Evolutionary conservation across 352 stramenopile species (phyloP), one percentile per base, ranked within the genome.

Genomic region (Phytopythium kandeliae): DNA sequence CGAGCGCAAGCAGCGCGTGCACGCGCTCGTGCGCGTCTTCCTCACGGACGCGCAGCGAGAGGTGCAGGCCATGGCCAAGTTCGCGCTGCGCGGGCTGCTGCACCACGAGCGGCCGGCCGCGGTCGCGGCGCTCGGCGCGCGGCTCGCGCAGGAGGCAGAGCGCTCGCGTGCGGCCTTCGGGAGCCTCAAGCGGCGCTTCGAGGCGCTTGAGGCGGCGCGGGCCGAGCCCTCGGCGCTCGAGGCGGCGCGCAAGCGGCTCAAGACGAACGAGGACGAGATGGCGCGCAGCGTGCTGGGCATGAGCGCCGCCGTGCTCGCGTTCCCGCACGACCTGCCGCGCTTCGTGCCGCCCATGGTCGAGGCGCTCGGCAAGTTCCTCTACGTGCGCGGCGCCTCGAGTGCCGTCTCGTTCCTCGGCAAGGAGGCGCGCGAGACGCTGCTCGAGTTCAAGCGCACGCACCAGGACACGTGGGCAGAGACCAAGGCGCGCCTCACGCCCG

Each of bases 381-480:
- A 89, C 54, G 65, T 89, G 44, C 85, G 82, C 63, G 60, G 60
- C 31, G 17, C 51, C n/a, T 63, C 65, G 10, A 80, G 75, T 5
- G 72, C 66, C 1, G 66, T 89, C 10, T 89, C 78, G 51, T 87
- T 76, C 54, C 52, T 92, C 38, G 66, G 78, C 48, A 89, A 87
- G 55, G 65, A 59, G 12, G 81, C 86, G 31, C 87, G 89, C 57
- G 74, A 89, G 54, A 87, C 80, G 40, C 55, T 92, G 53, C 63
- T 89, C 46, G 81, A 92, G 54, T 92, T 92, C 48, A 87, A 87
- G 57, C 78, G 81, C 48, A 87, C 78, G 15, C 81, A 92, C 47
- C 81, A 92, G 54, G 81, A 92, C 63, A 89, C 84, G 56, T 92
- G 81, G 81, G 60, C 78, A 28, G 72, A 89, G 62, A 85, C 70